Conservation (phyloP, 2,329 filamentous ascomycete genomes). For the Calonectria hongkongensis region DNA sequence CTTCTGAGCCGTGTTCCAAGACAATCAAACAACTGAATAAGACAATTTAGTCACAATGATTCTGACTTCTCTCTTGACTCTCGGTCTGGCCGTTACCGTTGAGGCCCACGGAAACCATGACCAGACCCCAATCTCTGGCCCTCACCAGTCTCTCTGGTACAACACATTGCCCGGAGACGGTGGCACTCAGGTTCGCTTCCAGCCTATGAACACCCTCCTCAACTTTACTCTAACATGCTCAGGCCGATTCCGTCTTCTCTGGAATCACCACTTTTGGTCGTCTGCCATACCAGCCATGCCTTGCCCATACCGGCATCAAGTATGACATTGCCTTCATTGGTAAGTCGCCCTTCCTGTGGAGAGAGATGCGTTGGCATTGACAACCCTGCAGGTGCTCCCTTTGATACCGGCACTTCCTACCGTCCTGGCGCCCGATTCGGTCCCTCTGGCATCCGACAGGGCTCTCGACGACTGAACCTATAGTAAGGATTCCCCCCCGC, state of each 20-base stretch:
- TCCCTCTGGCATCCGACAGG: constrained; percentile 89
- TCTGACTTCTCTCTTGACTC: constrained; percentile 55
- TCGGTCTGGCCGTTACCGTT: constrained; percentile 65
- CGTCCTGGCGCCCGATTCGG: constrained; percentile 89
- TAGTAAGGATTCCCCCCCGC: constrained; percentile 76
- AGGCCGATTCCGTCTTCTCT: constrained; percentile 92
- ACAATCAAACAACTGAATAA: not conserved
- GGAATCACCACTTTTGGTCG: constrained; percentile 91
- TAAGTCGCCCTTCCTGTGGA: constrained; percentile 57
- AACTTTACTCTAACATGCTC: not conserved
- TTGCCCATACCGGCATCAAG: constrained; percentile 80
- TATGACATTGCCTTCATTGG: constrained; percentile 93
- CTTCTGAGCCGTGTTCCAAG: not conserved
- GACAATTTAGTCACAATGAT: constrained; percentile 51
- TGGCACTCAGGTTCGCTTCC: constrained; percentile 79
- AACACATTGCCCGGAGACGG: constrained; percentile 88
- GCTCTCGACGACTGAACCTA: constrained; percentile 88
- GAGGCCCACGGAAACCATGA: constrained; percentile 77
- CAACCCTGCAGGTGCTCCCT: constrained; percentile 79
- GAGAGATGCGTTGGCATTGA: constrained; percentile 25
- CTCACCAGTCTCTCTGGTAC: constrained; percentile 87
- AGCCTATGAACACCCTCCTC: not conserved
- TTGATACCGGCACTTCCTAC: constrained; percentile 91
- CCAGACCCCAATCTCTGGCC: constrained; percentile 79
- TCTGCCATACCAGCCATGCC: constrained; percentile 84